Percentiles rank a stretch among this genome's conserved stretches.
phyloP scores from a whole-genome alignment of 2,329 filamentous ascomycete species.

The Coniosporium tulheliwenetii region DNA sequence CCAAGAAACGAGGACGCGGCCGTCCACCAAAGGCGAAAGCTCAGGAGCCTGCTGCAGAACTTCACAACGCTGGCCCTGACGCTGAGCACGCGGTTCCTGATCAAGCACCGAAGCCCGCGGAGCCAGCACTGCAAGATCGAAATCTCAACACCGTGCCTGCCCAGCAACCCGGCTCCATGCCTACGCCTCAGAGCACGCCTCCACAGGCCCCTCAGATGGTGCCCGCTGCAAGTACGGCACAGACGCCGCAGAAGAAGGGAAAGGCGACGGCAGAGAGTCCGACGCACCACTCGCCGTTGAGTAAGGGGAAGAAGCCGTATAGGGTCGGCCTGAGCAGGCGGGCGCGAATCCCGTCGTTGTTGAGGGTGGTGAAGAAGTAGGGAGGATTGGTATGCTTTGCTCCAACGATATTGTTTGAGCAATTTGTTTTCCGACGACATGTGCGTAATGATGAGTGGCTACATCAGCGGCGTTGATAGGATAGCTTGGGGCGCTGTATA shows the following conservation, averaged over 20 bases:
- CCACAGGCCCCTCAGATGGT: neutral
- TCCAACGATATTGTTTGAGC: neutral
- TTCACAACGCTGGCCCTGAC: neutral
- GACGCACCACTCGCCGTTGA: constrained; percentile 1
- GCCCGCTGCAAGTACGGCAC: constrained; percentile 1
- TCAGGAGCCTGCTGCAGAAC: constrained; percentile 1
- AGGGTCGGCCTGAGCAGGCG: constrained; percentile 33
- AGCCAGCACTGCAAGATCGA: neutral
- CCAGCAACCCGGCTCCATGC: neutral
- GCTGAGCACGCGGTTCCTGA: neutral
- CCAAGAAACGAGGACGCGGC: constrained; percentile 28
- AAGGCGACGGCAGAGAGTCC: constrained; percentile 4
- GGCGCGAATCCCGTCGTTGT: constrained; percentile 30
- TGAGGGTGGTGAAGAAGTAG: constrained; percentile 28
- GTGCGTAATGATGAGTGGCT: too few relatives aligned
- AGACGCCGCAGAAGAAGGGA: constrained; percentile 4
- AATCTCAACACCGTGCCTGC: neutral
- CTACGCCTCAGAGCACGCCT: neutral
- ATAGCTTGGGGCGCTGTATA: too few relatives aligned
- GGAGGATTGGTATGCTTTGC: neutral
- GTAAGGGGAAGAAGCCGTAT: constrained; percentile 19
- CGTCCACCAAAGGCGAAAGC: constrained; percentile 9
- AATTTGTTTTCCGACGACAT: too few relatives aligned
- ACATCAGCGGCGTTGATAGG: too few relatives aligned
- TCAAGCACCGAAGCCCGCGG: neutral